phyloP scores from a whole-genome alignment of 306 rosid species.

The Alnus rubra region DNA sequence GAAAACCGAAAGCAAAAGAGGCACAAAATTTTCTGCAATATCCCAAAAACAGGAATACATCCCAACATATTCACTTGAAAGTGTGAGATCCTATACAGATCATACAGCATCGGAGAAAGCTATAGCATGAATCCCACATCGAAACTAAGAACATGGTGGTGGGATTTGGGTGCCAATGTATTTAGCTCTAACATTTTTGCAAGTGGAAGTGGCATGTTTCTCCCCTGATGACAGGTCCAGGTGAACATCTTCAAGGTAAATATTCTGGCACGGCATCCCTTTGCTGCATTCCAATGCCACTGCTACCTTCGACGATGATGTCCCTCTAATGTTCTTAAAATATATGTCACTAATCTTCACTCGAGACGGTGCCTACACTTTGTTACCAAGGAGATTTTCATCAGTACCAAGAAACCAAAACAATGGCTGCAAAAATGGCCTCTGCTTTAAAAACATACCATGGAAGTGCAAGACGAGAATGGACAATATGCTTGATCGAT shows the following conservation, averaged over 20 bases:
- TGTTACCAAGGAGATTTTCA: not conserved
- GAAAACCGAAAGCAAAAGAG: too few relatives aligned
- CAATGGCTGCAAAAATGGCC: too few relatives aligned
- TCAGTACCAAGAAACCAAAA: not conserved
- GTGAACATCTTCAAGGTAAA: constrained; percentile 55
- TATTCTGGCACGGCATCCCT: constrained; percentile 51
- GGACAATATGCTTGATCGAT: constrained; percentile 52
- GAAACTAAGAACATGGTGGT: constrained; percentile 45
- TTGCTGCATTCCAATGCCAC: constrained; percentile 47
- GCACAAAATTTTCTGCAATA: too few relatives aligned
- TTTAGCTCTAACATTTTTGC: constrained; percentile 52
- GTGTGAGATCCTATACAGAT: not conserved
- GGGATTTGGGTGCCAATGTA: constrained; percentile 60
- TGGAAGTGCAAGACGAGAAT: constrained; percentile 34
- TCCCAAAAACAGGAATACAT: too few relatives aligned
- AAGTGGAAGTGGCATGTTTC: constrained; percentile 41
- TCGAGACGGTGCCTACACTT: constrained; percentile 38
- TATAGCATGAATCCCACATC: constrained; percentile 2
- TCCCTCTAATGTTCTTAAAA: constrained; percentile 54
- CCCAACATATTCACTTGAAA: too few relatives aligned
- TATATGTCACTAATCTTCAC: constrained; percentile 54
- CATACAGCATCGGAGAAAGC: not conserved
- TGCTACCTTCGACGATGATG: constrained; percentile 48
- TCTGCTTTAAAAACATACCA: constrained; percentile 19
- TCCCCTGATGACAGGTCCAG: constrained; percentile 36